Conservation (phyloP, 1,284 basidiomycete species). For the Agaricales sp. region DNA sequence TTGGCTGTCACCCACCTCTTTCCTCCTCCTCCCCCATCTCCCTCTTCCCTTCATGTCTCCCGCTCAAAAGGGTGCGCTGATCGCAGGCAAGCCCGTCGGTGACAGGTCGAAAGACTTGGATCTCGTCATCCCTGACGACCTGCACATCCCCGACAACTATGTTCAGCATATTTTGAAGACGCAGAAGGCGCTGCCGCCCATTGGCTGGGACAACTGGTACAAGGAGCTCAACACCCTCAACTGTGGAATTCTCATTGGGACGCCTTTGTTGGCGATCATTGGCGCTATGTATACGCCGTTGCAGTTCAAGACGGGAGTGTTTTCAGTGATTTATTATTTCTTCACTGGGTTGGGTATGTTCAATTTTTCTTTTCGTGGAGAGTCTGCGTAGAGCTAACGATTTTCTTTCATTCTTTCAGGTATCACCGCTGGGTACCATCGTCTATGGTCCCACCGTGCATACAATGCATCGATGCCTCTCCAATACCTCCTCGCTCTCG, state of each 20-base stretch:
- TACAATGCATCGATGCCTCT: constrained; percentile 68
- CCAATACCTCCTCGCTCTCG: constrained; percentile 57
- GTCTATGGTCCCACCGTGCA: constrained; percentile 75
- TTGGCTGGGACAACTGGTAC: constrained; percentile 19
- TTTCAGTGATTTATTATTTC: constrained; percentile 62
- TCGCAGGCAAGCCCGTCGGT: not conserved
- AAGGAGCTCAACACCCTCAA: constrained; percentile 20
- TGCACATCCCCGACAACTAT: constrained; percentile 44
- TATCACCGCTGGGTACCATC: constrained; percentile 65
- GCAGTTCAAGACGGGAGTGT: constrained; percentile 46
- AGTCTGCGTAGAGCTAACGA: too few relatives aligned
- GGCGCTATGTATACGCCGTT: constrained; percentile 15
- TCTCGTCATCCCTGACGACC: not conserved
- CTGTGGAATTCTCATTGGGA: constrained; percentile 12
- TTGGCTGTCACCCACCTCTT: not conserved
- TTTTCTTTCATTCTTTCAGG: constrained; percentile 17
- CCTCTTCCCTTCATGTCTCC: not conserved
- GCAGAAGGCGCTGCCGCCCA: constrained; percentile 39
- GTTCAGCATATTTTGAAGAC: constrained; percentile 45
- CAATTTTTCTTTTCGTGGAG: constrained; percentile 4
- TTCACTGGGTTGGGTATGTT: constrained; percentile 60
- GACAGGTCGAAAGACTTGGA: not conserved
- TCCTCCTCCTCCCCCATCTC: too few relatives aligned
- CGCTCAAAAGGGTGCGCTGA: not conserved
- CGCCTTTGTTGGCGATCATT: constrained; percentile 13